Evolutionary conservation across 1,284 basidiomycete genomes (phyloP).

Genomic region (Inonotus hispidus): DNA sequence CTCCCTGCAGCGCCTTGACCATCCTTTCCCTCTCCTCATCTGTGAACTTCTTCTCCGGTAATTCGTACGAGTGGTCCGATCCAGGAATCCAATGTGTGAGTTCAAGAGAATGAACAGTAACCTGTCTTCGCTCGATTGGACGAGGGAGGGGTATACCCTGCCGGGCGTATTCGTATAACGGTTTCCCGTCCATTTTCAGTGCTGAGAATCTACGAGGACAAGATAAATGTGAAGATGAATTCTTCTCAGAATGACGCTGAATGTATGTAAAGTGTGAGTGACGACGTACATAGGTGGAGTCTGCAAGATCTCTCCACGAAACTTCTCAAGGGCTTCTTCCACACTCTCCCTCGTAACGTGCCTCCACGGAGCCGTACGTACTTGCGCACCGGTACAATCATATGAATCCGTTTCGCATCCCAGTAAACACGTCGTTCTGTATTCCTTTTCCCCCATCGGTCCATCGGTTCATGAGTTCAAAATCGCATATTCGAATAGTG

Average conservation of each 20-base stretch:
- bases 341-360: slow-evolving; percentile 81
- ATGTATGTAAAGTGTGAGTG: slow-evolving; percentile 13
- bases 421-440: slow-evolving; percentile 84
- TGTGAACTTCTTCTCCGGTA: slow-evolving; percentile 69
- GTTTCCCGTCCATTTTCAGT: slow-evolving; percentile 96
- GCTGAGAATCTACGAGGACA: slow-evolving; percentile 78
- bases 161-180: slow-evolving; percentile 94
- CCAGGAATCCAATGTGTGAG: slow-evolving; percentile 64
- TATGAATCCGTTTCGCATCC: slow-evolving; percentile 95
- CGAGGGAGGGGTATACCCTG: slow-evolving; percentile 86
- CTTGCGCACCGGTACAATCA: slow-evolving; percentile 80
- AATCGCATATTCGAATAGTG: too few relatives aligned
- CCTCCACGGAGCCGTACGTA: slow-evolving; percentile 74
- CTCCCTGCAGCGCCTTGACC: slow-evolving; percentile 53
- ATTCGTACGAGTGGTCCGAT: slow-evolving; percentile 56
- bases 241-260: slow-evolving; percentile 14
- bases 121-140: slow-evolving; percentile 85
- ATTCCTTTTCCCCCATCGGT: slow-evolving; percentile 55
- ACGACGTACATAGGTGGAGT: slow-evolving; percentile 80
- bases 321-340: slow-evolving; percentile 66
- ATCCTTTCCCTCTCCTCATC: slow-evolving; percentile 68
- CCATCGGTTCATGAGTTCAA: too few relatives aligned
- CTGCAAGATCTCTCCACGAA: slow-evolving; percentile 87
- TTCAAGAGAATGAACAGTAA: slow-evolving; percentile 77
- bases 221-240: neutral